Conservation (phyloP, 2,329 filamentous ascomycete genomes). For the Rhynchosporium graminicola region DNA sequence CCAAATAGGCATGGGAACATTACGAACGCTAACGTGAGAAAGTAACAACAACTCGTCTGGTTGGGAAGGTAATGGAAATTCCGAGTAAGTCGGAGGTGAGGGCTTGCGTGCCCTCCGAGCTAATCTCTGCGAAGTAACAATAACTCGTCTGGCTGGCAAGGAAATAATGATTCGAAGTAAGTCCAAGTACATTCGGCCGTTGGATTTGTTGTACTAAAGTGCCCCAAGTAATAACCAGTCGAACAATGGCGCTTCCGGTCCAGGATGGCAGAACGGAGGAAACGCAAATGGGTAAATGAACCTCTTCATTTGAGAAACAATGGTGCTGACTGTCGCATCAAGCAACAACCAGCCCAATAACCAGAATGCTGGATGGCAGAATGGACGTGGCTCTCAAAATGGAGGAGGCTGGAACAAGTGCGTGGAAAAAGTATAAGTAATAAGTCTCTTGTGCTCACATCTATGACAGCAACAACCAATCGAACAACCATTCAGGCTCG, state of each 20-base stretch:
- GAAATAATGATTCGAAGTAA: too few relatives aligned
- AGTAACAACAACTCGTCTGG: slow-evolving; percentile 3
- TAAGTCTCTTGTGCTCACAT: background rate
- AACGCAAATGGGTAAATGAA: background rate
- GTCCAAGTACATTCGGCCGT: too few relatives aligned
- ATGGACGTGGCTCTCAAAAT: slow-evolving; percentile 1
- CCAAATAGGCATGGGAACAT: background rate
- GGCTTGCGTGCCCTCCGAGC: background rate
- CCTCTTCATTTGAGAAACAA: background rate
- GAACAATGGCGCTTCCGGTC: background rate
- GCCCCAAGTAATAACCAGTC: background rate
- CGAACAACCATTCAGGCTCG: background rate
- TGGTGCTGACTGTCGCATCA: background rate
- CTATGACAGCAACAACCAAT: background rate
- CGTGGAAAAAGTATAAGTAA: background rate
- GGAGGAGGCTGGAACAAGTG: slow-evolving; percentile 9
- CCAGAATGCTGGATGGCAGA: slow-evolving; percentile 9
- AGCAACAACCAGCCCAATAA: slow-evolving; percentile 15
- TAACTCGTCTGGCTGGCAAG: too few relatives aligned
- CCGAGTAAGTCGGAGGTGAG: background rate
- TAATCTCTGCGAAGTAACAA: slow-evolving; percentile 5
- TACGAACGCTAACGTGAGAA: background rate
- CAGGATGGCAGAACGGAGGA: slow-evolving; percentile 6
- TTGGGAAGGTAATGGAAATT: slow-evolving; percentile 9
- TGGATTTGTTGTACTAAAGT: too few relatives aligned